These are phyloP conservation scores for Cyclocybe aegerita DNA, from an alignment of 768 basidiomycete genomes.

Conservation along the genomic window DNA sequence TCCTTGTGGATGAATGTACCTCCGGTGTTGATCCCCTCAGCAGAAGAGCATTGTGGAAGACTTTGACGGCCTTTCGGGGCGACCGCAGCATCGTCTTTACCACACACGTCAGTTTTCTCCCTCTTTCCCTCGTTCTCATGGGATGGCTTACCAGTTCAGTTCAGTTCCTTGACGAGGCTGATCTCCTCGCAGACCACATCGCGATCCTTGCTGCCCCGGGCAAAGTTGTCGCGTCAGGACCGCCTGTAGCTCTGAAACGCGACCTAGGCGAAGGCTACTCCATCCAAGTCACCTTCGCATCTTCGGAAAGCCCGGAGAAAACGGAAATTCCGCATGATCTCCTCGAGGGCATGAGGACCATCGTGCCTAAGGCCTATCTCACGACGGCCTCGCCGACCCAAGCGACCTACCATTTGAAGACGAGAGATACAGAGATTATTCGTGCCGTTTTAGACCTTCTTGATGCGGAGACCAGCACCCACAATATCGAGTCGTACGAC, in stretches of 20 bases:
- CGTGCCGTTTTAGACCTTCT: conserved; percentile 55
- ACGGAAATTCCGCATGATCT: conserved; percentile 29
- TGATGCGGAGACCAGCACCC: conserved; percentile 38
- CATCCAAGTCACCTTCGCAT: conserved; percentile 49
- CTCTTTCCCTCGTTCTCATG: neutral
- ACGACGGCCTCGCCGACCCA: conserved; percentile 43
- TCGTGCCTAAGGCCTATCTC: conserved; percentile 46
- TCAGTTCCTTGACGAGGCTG: conserved; percentile 78
- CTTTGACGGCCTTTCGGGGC: conserved; percentile 62
- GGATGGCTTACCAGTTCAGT: neutral
- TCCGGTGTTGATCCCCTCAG: conserved; percentile 84
- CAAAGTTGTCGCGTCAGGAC: conserved; percentile 68
- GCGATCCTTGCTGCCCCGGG: conserved; percentile 76
- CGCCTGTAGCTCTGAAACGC: conserved; percentile 74
- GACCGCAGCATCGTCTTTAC: conserved; percentile 74
- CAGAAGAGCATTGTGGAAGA: conserved; percentile 75
- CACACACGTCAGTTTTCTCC: conserved; percentile 58
- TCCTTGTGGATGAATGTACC: conserved; percentile 70
- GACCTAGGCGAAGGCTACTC: conserved; percentile 73
- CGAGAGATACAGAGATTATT: conserved; percentile 55
- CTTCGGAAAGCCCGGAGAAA: conserved; percentile 25
- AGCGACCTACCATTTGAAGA: conserved; percentile 56
- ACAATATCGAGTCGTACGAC: conserved; percentile 55
- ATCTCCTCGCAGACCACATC: conserved; percentile 74
- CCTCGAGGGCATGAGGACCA: conserved; percentile 37